Conservation (phyloP, 83 land plant genomes). For the Diphasiastrum complanatum region DNA sequence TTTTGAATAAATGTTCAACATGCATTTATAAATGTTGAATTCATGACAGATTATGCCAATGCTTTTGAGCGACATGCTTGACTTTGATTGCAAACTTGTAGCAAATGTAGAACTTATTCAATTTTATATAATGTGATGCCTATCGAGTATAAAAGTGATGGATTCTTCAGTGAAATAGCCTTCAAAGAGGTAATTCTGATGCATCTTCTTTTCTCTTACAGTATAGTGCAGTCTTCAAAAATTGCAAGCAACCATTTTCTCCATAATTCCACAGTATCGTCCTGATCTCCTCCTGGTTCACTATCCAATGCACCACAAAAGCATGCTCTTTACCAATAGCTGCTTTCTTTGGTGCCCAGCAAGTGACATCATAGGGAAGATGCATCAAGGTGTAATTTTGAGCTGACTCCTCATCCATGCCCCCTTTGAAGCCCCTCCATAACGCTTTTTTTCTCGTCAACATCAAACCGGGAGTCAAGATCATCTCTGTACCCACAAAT, state of each 20-base stretch:
- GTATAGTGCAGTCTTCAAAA: slow-evolving; percentile 36
- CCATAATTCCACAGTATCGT: slow-evolving; percentile 32
- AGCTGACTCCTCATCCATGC: slow-evolving; percentile 23
- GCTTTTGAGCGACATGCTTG: too few relatives aligned
- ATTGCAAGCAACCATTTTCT: slow-evolving; percentile 33
- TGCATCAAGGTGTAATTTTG: slow-evolving; percentile 27
- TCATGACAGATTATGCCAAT: too few relatives aligned
- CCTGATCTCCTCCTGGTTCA: slow-evolving; percentile 30
- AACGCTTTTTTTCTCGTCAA: slow-evolving; percentile 19
- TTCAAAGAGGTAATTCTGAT: too few relatives aligned
- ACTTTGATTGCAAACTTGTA: too few relatives aligned
- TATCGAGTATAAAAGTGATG: too few relatives aligned
- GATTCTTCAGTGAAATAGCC: too few relatives aligned
- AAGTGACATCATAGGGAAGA: slow-evolving; percentile 33
- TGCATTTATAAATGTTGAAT: too few relatives aligned
- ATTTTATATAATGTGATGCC: too few relatives aligned
- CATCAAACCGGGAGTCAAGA: slow-evolving; percentile 21
- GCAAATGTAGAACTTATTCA: too few relatives aligned
- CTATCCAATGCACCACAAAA: slow-evolving; percentile 36
- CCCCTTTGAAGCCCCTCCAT: slow-evolving; percentile 42
- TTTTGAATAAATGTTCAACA: too few relatives aligned
- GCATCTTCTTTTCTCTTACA: too few relatives aligned
- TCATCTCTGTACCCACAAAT: slow-evolving; percentile 33
- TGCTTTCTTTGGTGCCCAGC: slow-evolving; percentile 29
- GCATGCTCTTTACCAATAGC: slow-evolving; percentile 36